Percentiles rank a stretch among this genome's conserved stretches.
phyloP scores from a whole-genome alignment of 1,284 basidiomycete genomes.

The Fomitopsis schrenkii region DNA sequence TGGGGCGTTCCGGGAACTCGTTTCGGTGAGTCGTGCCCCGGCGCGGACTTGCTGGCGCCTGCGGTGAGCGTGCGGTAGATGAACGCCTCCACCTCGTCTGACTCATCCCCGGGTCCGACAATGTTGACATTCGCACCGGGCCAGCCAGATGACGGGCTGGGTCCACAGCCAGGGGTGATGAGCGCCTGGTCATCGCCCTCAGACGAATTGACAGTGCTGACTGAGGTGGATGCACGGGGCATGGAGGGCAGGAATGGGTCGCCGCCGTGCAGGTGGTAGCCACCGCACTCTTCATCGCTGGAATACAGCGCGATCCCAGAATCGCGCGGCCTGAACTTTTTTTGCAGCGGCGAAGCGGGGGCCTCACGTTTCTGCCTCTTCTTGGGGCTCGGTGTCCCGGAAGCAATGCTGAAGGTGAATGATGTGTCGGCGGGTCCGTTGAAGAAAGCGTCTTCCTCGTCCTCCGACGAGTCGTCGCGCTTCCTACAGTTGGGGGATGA shows the following conservation, averaged over 20 bases:
- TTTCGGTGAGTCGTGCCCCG: conserved; percentile 48
- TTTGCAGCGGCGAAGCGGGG: conserved; percentile 39
- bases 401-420: conserved; percentile 52
- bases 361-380: conserved; percentile 34
- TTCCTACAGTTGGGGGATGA: conserved; percentile 20
- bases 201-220: conserved; percentile 51
- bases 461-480: conserved; percentile 22
- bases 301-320: conserved; percentile 61
- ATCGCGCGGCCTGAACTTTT: conserved; percentile 69
- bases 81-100: conserved; percentile 52
- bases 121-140: conserved; percentile 41
- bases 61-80: conserved; percentile 67
- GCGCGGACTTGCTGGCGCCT: conserved; percentile 43
- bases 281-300: conserved; percentile 42
- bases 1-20: conserved; percentile 75
- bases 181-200: conserved; percentile 54
- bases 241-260: conserved; percentile 32
- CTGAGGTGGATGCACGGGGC: conserved; percentile 55
- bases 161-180: conserved; percentile 60
- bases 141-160: conserved; percentile 58
- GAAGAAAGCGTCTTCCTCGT: conserved; percentile 59
- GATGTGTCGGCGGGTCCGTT: conserved; percentile 36
- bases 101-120: conserved; percentile 36
- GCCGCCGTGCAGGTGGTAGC: conserved; percentile 8
- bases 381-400: conserved; percentile 54